Base-by-base conservation (phyloP, 108 stramenopile species). In the Cyclotella kingstonii region DNA sequence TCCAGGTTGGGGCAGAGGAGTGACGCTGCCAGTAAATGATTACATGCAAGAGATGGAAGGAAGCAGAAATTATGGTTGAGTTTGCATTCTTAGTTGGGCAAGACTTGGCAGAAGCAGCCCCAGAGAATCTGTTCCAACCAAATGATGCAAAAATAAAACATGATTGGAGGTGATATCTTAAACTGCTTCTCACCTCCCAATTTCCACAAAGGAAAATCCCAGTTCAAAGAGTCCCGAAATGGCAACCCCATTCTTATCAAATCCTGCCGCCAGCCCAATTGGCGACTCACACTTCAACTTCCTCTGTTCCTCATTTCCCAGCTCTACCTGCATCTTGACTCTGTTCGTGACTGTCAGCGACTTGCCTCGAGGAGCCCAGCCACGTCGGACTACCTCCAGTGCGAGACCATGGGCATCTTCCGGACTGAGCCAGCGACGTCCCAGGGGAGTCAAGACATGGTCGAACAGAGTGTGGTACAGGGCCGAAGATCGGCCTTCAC, bases 231-330 rank as follows among this genome's bases (percentile, higher is more conserved):
- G 62, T 45, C 79, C 84, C 1, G 78, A 66, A 43, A 96, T 79
- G 1, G 88, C 92, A 23, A 76, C 67, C 0, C 81, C 96, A 66
- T 96, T 79, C 77, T 98, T 98, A 60, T 98, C 97, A 77, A 95
- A 98, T 21, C 97, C 97, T 14, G 97, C 97, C 2, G 96, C 94
- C 60, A 98, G 66, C n/a, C 96, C 95, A 30, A 98, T 75, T 8
- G 85, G 83, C 61, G 87, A 91, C 22, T 73, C 30, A 47, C 95
- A 81, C 0, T 42, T 34, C 33, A 89, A 25, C 39, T 21, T 65
- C 40, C 42, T 53, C 42, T 35, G 19, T 22, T 27, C 41, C 14
- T 19, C 27, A 34, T 39, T 25, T 11, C 60, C 55, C n/a, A 48
- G 44, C 33, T 33, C 18, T 48, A 58, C 39, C 4, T 36, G 49